Evolutionary conservation across 2,329 filamentous ascomycete species (phyloP), one percentile per base, ranked within the genome.

Genomic region (Talaromyces sp.): DNA sequence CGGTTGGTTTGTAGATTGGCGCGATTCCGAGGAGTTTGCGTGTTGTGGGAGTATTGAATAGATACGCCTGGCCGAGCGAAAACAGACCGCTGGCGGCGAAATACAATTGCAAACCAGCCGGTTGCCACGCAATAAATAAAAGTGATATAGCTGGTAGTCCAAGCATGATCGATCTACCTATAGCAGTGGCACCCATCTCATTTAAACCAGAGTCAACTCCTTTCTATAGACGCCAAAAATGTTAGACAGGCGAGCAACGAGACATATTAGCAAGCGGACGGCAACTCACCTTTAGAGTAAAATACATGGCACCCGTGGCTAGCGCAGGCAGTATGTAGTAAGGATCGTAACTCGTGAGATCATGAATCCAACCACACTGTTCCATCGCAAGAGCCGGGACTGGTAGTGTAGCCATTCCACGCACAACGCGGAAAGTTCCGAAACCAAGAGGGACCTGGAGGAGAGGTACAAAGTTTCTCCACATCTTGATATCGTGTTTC

Each of bases 291-390:
- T 78, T 79, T 58, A 90, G 75, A 53, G 84, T 80, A 28, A 77
- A 64, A 63, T 81, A 82, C 72, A 88, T 81, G 56, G 84, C 68
- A 7, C 69, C 72, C 1, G 85, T 81, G 2, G 85, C 84, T 1
- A 80, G 58, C 2, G 84, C 62, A 1, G 94, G 94, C 33, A 97
- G 76, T 40, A 94, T 71, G 65, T 84, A 93, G 66, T 81, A 87
- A 0, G 94, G 93, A 72, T 99, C 94, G 1, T 83, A 72, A 21
- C 85, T 69, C 0, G 90, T 87, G 62, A 99, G 74, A 71, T 97
- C 89, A 1, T 78, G 75, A 64, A 97, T 83, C 94, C 94, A 99
- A 40, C 86, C 75, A 36, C 86, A 75, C 2, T 89, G 87, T 33
- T 89, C 89, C 1, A 75, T 77, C 65, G 89, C 83, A 63, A 97